Conservation (phyloP, 371 early-diverging fungal species). For the Mucor circinelloides region DNA sequence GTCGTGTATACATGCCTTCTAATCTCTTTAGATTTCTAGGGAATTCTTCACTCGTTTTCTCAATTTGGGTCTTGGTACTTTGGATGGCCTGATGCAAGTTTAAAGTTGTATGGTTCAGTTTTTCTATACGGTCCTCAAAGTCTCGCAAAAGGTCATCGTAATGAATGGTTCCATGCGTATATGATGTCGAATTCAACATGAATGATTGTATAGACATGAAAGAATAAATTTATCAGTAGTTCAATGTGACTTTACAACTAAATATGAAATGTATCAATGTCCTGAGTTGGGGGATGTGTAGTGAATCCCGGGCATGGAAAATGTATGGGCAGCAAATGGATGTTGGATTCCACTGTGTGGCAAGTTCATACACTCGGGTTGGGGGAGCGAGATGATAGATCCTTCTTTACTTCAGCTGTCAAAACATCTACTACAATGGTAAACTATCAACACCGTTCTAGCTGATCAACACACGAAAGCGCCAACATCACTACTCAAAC, state of each 20-base stretch:
- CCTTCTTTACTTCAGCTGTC: slow-evolving; percentile 37
- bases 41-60: neutral
- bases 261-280: neutral
- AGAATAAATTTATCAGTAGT: neutral
- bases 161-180: neutral
- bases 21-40: neutral
- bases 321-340: neutral
- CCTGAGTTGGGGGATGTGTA: neutral
- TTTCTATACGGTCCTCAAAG: neutral
- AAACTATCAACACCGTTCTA: slow-evolving; percentile 1
- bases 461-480: neutral
- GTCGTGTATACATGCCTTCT: neutral
- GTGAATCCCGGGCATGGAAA: neutral
- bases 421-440: slow-evolving; percentile 33
- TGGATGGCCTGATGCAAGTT: neutral
- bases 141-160: neutral
- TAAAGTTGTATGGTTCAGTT: neutral
- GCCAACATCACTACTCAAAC: neutral
- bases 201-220: neutral
- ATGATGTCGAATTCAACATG: neutral
- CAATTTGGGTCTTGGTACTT: neutral
- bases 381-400: slow-evolving; percentile 13
- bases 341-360: neutral
- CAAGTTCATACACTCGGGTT: slow-evolving; percentile 12
- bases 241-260: neutral